Percentiles rank a stretch among this genome's conserved stretches.
Conservation (phyloP, 2,329 filamentous ascomycete genomes). For the Macrophomina pseudophaseolina region DNA sequence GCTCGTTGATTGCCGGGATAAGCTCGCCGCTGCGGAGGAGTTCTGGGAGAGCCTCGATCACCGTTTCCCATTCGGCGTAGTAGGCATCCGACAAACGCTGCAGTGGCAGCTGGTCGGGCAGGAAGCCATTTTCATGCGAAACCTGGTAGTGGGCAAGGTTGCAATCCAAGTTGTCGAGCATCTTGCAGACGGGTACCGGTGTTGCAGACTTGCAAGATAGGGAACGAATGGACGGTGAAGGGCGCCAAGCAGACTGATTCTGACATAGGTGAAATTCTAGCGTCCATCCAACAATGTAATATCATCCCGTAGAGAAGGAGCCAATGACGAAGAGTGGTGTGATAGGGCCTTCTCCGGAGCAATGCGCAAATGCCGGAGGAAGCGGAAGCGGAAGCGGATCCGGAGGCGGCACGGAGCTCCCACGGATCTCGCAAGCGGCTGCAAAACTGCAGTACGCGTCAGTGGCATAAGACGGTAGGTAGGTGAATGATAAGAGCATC, state of each 20-base stretch:
- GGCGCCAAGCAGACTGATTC: background rate
- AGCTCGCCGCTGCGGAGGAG: conserved; percentile 77
- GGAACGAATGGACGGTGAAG: background rate
- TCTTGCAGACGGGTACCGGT: conserved; percentile 10
- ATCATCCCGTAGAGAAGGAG: conserved; percentile 3
- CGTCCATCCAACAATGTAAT: conserved; percentile 12
- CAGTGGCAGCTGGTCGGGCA: conserved; percentile 75
- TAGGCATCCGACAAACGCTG: conserved; percentile 77
- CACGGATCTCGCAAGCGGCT: background rate
- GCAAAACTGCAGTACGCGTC: background rate
- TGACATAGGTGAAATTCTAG: conserved; percentile 7
- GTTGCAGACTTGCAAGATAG: conserved; percentile 1
- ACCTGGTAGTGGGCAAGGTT: conserved; percentile 77
- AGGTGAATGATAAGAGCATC: conserved; percentile 21
- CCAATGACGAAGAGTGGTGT: conserved; percentile 14
- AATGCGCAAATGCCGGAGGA: background rate
- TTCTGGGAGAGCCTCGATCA: conserved; percentile 75
- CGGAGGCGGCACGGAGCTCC: conserved; percentile 11
- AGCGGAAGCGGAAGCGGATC: conserved; percentile 21
- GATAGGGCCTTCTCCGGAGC: conserved; percentile 17
- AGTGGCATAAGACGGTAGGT: background rate
- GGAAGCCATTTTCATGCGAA: conserved; percentile 76
- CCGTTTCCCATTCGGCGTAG: conserved; percentile 86
- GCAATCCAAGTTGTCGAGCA: conserved; percentile 29
- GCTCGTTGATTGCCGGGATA: conserved; percentile 70